A percentile compares a stretch with the other conserved stretches of the same genome.
These are phyloP conservation scores for Acephala macrosclerotiorum DNA, from an alignment of 2,329 filamentous ascomycete species.

Conservation along the genomic window DNA sequence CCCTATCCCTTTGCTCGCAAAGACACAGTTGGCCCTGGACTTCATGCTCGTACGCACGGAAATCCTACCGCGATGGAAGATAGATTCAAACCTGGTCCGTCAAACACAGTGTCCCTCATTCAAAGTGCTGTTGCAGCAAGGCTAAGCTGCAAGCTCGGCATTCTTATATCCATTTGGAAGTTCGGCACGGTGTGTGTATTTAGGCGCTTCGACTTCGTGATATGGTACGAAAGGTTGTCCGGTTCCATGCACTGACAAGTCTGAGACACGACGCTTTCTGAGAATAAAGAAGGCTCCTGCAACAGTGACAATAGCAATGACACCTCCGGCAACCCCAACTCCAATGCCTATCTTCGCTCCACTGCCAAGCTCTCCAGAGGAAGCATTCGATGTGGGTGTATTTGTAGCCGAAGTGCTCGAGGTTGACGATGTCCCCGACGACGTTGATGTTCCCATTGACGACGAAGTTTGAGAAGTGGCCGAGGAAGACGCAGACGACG, in stretches of 20 bases:
- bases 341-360: constrained; percentile 17
- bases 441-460: not conserved
- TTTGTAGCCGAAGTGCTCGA: constrained; percentile 5
- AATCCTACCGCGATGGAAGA: too few species aligned
- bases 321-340: constrained; percentile 15
- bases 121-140: not conserved
- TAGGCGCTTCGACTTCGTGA: constrained; percentile 13
- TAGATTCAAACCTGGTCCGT: too few species aligned
- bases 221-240: not conserved
- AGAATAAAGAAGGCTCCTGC: constrained; percentile 3
- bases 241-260: not conserved
- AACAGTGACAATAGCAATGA: constrained; percentile 7
- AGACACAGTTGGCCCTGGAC: too few species aligned
- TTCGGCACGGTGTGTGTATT: constrained; percentile 7
- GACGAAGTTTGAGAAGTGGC: not conserved
- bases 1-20: too few species aligned
- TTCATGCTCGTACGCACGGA: too few species aligned
- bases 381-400: not conserved
- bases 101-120: not conserved
- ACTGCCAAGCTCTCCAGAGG: not conserved
- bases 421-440: not conserved
- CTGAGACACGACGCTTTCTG: constrained; percentile 2
- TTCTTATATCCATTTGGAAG: not conserved
- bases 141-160: not conserved
- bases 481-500: not conserved